Conservation (phyloP, 2,329 filamentous ascomycete genomes). For the Leptographium radiaticola region DNA sequence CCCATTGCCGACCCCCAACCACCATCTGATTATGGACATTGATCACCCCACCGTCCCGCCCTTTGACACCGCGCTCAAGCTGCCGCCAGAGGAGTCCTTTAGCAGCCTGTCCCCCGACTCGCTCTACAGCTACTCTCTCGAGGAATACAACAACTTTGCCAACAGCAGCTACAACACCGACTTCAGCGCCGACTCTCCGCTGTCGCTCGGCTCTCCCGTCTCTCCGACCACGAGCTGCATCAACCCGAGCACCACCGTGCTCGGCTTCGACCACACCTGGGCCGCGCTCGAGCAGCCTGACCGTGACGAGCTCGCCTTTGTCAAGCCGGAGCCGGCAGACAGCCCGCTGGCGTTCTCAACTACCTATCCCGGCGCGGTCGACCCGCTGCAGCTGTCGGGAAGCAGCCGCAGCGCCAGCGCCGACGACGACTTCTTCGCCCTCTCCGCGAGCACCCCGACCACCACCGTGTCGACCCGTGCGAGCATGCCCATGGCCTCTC, state of each 20-base stretch:
- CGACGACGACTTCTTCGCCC: not conserved
- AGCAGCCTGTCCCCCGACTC: conserved; percentile 15
- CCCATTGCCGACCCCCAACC: not conserved
- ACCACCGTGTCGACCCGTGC: not conserved
- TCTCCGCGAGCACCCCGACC: not conserved
- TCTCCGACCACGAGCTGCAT: conserved; percentile 16
- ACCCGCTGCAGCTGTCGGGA: conserved; percentile 20
- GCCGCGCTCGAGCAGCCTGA: conserved; percentile 17
- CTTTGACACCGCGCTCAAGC: not conserved
- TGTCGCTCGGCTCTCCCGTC: conserved; percentile 21
- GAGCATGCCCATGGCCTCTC: not conserved
- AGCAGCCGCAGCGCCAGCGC: not conserved
- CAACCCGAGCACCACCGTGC: not conserved
- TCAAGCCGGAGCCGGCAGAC: conserved; percentile 20
- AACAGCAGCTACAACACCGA: conserved; percentile 14
- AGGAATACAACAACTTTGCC: conserved; percentile 15
- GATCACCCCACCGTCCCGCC: not conserved
- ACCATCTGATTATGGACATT: conserved; percentile 1
- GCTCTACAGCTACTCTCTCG: conserved; percentile 14
- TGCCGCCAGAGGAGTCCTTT: conserved; percentile 9
- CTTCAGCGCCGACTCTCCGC: conserved; percentile 22
- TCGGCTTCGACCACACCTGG: conserved; percentile 18
- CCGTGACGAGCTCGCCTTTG: conserved; percentile 11
- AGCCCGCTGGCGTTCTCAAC: conserved; percentile 15
- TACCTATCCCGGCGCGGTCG: conserved; percentile 18